These are phyloP conservation scores for Silene uniflora DNA, from an alignment of 148 eudicot genomes.

Conservation along the genomic window DNA sequence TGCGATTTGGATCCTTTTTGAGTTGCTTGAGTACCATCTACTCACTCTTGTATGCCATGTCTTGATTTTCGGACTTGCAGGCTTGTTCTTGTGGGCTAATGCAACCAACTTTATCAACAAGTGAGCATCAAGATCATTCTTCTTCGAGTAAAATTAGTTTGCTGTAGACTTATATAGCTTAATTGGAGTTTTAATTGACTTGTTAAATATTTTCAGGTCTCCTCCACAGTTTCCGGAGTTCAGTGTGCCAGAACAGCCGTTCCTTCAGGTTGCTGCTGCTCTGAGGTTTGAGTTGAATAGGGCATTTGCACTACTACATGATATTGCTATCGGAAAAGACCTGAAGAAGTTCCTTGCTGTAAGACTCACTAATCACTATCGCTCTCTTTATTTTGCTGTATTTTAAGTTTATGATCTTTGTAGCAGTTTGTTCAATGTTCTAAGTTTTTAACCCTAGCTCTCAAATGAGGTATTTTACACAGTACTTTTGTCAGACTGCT, in stretches of 20 bases:
- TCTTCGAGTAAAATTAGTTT: constrained; percentile 19
- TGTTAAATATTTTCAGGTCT: constrained; percentile 28
- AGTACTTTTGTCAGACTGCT: too few species aligned
- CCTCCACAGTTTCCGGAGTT: constrained; percentile 55
- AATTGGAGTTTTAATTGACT: constrained; percentile 19
- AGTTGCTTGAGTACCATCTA: constrained; percentile 67
- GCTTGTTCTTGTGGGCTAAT: constrained; percentile 76
- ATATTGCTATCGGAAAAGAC: constrained; percentile 55
- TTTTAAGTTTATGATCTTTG: background rate
- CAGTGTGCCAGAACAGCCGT: constrained; percentile 43
- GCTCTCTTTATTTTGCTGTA: background rate
- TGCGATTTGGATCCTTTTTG: constrained; percentile 77
- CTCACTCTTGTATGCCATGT: constrained; percentile 73
- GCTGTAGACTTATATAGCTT: constrained; percentile 27
- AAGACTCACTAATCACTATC: constrained; percentile 16
- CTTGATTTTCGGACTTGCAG: constrained; percentile 56
- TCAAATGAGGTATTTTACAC: too few species aligned
- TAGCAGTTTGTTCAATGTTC: too few species aligned
- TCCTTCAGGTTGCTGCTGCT: constrained; percentile 38
- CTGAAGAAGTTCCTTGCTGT: constrained; percentile 59
- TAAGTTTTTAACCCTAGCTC: too few species aligned
- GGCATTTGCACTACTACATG: constrained; percentile 36
- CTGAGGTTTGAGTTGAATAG: constrained; percentile 45
- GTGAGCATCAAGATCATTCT: constrained; percentile 16
- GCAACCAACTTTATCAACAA: constrained; percentile 53